phyloP scores from a whole-genome alignment of 2,329 filamentous ascomycete species.

The Nemania serpens region DNA sequence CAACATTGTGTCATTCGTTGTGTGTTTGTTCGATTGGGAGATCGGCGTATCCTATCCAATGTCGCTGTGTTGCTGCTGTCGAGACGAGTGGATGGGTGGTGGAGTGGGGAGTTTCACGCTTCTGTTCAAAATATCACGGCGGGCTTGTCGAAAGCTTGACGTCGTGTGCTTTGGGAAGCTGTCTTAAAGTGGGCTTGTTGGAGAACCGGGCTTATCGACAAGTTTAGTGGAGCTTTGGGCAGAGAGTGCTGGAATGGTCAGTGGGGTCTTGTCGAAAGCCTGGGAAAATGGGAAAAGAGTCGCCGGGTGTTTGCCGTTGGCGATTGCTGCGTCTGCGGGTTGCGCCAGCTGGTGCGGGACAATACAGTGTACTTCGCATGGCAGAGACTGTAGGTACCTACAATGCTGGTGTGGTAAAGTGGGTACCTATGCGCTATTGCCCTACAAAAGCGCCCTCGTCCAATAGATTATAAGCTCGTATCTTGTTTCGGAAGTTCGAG shows the following conservation, averaged over 20 bases:
- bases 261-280: conserved; percentile 4
- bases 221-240: conserved; percentile 24
- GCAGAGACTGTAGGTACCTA: too few species aligned
- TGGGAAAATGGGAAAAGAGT: conserved; percentile 3
- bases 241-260: too few species aligned
- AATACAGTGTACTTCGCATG: too few species aligned
- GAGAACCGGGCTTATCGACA: conserved; percentile 20
- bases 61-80: neutral
- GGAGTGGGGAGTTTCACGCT: conserved; percentile 24
- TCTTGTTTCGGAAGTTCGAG: too few species aligned
- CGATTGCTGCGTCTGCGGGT: neutral
- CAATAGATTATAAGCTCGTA: too few species aligned
- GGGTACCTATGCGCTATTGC: too few species aligned
- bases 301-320: conserved; percentile 3
- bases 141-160: conserved; percentile 25
- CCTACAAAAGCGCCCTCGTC: too few species aligned
- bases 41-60: conserved; percentile 10
- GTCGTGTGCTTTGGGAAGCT: conserved; percentile 21
- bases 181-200: neutral
- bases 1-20: conserved; percentile 34
- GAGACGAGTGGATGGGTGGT: neutral
- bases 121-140: conserved; percentile 7
- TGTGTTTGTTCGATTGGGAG: conserved; percentile 1
- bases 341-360: neutral
- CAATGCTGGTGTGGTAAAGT: too few species aligned